A percentile compares a stretch with the other conserved stretches of the same genome.
phyloP scores from a whole-genome alignment of 2,329 filamentous ascomycete genomes.

The Aspergillus fumigatus region DNA sequence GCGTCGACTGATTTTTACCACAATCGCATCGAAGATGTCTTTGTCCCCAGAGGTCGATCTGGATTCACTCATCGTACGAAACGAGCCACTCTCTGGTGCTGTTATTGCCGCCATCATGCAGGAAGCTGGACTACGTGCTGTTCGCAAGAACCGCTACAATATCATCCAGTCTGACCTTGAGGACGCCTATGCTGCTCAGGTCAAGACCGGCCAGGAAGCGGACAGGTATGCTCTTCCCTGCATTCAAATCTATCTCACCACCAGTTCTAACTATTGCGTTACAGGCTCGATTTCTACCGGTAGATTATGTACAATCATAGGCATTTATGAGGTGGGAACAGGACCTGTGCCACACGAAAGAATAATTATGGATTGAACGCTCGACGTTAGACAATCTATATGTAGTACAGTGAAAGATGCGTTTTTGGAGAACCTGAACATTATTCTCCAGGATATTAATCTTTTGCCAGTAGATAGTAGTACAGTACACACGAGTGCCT shows the following conservation, averaged over 20 bases:
- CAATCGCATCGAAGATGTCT: conserved; percentile 97
- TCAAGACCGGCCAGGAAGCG: conserved; percentile 73
- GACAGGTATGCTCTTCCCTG: conserved; percentile 47
- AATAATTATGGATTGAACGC: conserved; percentile 27
- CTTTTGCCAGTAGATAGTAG: not conserved
- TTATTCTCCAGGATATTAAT: conserved; percentile 8
- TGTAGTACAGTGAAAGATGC: conserved; percentile 15
- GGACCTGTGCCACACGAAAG: conserved; percentile 18
- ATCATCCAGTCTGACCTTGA: conserved; percentile 97
- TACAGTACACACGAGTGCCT: not conserved
- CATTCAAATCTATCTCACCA: conserved; percentile 7
- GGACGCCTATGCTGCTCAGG: conserved; percentile 94
- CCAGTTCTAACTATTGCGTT: conserved; percentile 44
- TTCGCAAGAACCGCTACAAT: conserved; percentile 97
- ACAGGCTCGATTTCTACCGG: conserved; percentile 90
- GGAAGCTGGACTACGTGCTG: conserved; percentile 88
- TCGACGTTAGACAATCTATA: conserved; percentile 19
- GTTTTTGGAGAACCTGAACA: not conserved
- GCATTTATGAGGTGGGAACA: conserved; percentile 9
- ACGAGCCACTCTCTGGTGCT: conserved; percentile 90
- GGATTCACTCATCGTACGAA: conserved; percentile 92
- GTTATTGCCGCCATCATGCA: conserved; percentile 99
- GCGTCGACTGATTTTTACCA: conserved; percentile 91
- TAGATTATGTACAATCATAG: conserved; percentile 17
- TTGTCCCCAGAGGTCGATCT: conserved; percentile 93